Evolutionary conservation across 1,284 basidiomycete genomes (phyloP).

Genomic region (Boletus chippewaensis): DNA sequence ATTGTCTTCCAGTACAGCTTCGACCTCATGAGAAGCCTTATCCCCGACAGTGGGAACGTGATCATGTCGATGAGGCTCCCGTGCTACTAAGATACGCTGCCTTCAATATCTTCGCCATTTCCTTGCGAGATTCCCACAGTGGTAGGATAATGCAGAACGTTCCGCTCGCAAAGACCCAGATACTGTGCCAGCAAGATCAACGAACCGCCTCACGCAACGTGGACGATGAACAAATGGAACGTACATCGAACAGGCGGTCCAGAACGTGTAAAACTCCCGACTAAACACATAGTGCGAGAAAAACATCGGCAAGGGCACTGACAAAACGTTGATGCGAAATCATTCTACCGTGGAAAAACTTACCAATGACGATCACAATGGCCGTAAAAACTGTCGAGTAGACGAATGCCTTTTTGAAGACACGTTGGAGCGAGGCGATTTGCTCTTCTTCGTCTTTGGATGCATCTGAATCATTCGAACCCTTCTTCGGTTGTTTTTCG

Average conservation of each 20-base stretch:
- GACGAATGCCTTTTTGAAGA: slow-evolving; percentile 38
- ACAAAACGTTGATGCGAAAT: background rate
- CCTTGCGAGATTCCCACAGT: slow-evolving; percentile 41
- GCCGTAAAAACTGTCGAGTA: slow-evolving; percentile 37
- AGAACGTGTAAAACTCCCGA: slow-evolving; percentile 44
- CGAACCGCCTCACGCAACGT: background rate
- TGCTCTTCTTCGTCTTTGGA: slow-evolving; percentile 14
- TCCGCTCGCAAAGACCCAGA: slow-evolving; percentile 43
- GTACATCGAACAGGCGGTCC: slow-evolving; percentile 45
- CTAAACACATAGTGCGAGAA: slow-evolving; percentile 48
- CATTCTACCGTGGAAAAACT: slow-evolving; percentile 9
- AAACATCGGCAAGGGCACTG: slow-evolving; percentile 48
- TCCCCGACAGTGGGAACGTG: background rate
- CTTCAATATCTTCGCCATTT: slow-evolving; percentile 33
- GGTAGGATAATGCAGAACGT: slow-evolving; percentile 44
- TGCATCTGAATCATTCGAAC: slow-evolving; percentile 7
- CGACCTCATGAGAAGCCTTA: slow-evolving; percentile 1
- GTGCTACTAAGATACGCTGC: slow-evolving; percentile 9
- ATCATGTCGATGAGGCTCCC: slow-evolving; percentile 1
- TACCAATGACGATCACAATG: slow-evolving; percentile 40
- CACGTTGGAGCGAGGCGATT: slow-evolving; percentile 27
- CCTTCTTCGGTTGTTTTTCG: slow-evolving; percentile 13
- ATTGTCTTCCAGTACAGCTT: slow-evolving; percentile 18
- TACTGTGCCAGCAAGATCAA: slow-evolving; percentile 27
- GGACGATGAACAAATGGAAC: background rate